Percentiles rank a stretch among this genome's conserved stretches.
phyloP scores from a whole-genome alignment of 768 basidiomycete species.

The Mycena maculata region DNA sequence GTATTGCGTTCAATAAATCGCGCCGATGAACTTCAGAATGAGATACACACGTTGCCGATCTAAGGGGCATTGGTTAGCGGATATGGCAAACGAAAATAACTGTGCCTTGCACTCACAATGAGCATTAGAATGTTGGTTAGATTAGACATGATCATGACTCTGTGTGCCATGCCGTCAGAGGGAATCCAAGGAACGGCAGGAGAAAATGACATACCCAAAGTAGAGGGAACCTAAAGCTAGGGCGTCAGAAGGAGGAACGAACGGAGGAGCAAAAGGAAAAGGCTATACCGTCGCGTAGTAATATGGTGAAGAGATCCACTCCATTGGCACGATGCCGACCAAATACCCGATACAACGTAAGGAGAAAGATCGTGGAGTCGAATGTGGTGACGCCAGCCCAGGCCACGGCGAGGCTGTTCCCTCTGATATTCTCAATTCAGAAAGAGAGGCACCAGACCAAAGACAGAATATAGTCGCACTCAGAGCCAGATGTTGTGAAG shows the following conservation, averaged over 20 bases:
- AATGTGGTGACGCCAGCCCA: slow-evolving; percentile 26
- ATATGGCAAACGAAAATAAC: not conserved
- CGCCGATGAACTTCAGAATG: too few relatives aligned
- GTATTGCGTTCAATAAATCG: not conserved
- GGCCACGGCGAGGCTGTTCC: slow-evolving; percentile 12
- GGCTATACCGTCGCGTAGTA: slow-evolving; percentile 27
- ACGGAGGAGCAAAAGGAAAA: not conserved
- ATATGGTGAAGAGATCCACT: slow-evolving; percentile 14
- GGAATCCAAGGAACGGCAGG: not conserved
- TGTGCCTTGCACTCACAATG: slow-evolving; percentile 22
- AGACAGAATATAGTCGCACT: slow-evolving; percentile 20
- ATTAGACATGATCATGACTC: slow-evolving; percentile 25
- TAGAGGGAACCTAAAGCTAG: slow-evolving; percentile 23
- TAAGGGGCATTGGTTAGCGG: not conserved
- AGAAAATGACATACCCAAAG: slow-evolving; percentile 29
- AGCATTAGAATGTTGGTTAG: slow-evolving; percentile 29
- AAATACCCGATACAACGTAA: slow-evolving; percentile 25
- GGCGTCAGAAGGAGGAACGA: not conserved
- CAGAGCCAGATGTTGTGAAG: not conserved
- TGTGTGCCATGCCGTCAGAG: not conserved
- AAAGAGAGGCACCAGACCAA: not conserved
- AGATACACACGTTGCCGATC: slow-evolving; percentile 23
- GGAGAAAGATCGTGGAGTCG: slow-evolving; percentile 29
- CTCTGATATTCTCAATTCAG: not conserved
- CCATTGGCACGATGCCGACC: not conserved